Percentiles rank a stretch among this genome's conserved stretches.
These are phyloP conservation scores for Diaporthe velutina DNA, from an alignment of 2,329 filamentous ascomycete species.

Conservation along the genomic window DNA sequence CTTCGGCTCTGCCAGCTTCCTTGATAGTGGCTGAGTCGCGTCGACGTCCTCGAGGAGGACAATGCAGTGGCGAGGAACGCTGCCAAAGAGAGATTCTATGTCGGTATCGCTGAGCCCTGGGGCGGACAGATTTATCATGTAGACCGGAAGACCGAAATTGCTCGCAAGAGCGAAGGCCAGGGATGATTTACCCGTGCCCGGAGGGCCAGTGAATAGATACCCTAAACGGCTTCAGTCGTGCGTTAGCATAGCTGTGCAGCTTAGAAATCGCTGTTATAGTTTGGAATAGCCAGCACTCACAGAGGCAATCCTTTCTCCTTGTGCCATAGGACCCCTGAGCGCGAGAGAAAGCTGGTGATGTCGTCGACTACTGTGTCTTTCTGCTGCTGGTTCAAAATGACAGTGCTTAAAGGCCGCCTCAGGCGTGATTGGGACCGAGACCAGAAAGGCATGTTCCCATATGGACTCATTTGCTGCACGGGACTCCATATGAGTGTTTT, in stretches of 20 bases:
- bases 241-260: background rate
- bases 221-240: slow-evolving; percentile 21
- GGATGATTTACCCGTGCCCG: slow-evolving; percentile 37
- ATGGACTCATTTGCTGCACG: background rate
- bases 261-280: background rate
- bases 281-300: background rate
- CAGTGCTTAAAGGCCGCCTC: slow-evolving; percentile 30
- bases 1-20: background rate
- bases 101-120: slow-evolving; percentile 25
- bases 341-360: slow-evolving; percentile 32
- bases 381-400: slow-evolving; percentile 33
- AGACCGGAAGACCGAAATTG: slow-evolving; percentile 34
- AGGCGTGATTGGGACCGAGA: background rate
- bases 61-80: slow-evolving; percentile 32
- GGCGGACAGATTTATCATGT: slow-evolving; percentile 37
- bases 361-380: slow-evolving; percentile 32
- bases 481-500: slow-evolving; percentile 34
- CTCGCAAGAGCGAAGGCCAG: slow-evolving; percentile 36
- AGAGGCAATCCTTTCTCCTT: slow-evolving; percentile 37
- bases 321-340: slow-evolving; percentile 34
- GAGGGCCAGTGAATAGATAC: slow-evolving; percentile 38
- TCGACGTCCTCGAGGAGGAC: slow-evolving; percentile 38
- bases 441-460: slow-evolving; percentile 3
- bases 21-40: slow-evolving; percentile 32
- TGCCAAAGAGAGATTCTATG: slow-evolving; percentile 30